Conservation (phyloP, 352 stramenopile species). For the Pythium plurisporium region DNA sequence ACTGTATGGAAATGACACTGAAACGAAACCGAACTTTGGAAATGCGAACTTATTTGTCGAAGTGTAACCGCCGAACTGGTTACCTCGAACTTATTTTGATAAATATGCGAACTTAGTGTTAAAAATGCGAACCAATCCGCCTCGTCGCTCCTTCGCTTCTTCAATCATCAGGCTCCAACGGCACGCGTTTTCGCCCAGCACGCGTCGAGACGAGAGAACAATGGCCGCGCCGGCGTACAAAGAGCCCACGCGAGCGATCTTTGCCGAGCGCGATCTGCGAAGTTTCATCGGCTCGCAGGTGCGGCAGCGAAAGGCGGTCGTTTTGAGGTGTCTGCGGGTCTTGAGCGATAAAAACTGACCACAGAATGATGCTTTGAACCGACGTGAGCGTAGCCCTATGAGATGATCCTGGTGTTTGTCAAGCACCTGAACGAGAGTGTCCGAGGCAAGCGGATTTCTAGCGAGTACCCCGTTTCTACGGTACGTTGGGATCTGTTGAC, state of each 20-base stretch:
- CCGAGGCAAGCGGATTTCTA: conserved; percentile 51
- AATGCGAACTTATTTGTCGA: not conserved
- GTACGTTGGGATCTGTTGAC: conserved; percentile 28
- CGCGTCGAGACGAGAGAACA: not conserved
- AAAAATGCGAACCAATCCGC: not conserved
- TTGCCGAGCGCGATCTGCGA: conserved; percentile 63
- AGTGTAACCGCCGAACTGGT: conserved; percentile 10
- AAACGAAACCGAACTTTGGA: not conserved
- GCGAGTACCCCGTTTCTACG: conserved; percentile 57
- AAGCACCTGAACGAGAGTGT: conserved; percentile 82
- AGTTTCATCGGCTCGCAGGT: conserved; percentile 70
- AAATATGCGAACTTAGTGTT: conserved; percentile 3
- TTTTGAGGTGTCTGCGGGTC: not conserved
- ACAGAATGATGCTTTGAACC: not conserved
- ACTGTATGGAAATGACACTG: not conserved
- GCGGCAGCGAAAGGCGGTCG: no score
- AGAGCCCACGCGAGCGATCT: conserved; percentile 72
- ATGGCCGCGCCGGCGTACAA: conserved; percentile 30
- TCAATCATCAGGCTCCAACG: conserved; percentile 4
- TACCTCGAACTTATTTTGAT: conserved; percentile 7
- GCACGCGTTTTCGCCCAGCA: not conserved
- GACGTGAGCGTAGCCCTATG: conserved; percentile 64
- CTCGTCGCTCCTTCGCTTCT: conserved; percentile 11
- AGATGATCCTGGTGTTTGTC: conserved; percentile 79
- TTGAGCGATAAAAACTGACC: not conserved